These are phyloP conservation scores for Rosa rugosa DNA, from an alignment of 306 rosid genomes.

Conservation along the genomic window DNA sequence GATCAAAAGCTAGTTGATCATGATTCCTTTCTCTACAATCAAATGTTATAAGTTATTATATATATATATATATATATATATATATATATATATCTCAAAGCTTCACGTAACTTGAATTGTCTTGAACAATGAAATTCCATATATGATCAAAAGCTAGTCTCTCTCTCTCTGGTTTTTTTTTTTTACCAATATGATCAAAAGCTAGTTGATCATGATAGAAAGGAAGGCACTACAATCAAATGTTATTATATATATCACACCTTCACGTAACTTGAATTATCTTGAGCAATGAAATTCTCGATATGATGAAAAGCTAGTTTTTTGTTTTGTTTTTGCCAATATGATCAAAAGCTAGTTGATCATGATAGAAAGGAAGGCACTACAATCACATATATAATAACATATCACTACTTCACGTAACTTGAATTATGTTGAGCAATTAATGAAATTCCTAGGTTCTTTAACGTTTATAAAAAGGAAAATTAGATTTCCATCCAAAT, in stretches of 20 bases:
- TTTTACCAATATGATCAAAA: not conserved
- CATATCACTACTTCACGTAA: not conserved
- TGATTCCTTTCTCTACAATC: not conserved
- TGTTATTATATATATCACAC: not conserved
- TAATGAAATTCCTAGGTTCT: not conserved
- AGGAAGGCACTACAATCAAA: not conserved
- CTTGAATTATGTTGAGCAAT: not conserved
- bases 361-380: not conserved
- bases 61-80: not conserved
- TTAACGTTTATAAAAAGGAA: not conserved
- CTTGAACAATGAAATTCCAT: not conserved
- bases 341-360: not conserved
- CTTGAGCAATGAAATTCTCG: not conserved
- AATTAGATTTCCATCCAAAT: not conserved
- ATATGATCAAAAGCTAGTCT: not conserved
- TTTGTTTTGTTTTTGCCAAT: not conserved
- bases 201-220: not conserved
- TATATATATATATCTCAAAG: not conserved
- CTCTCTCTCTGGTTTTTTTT: not conserved
- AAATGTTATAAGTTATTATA: not conserved
- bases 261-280: not conserved
- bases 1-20: not conserved
- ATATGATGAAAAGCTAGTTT: not conserved
- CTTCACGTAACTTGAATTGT: not conserved
- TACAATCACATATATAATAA: not conserved